Evolutionary conservation across 352 stramenopile species (phyloP).

Genomic region (Pythium insidiosum): DNA sequence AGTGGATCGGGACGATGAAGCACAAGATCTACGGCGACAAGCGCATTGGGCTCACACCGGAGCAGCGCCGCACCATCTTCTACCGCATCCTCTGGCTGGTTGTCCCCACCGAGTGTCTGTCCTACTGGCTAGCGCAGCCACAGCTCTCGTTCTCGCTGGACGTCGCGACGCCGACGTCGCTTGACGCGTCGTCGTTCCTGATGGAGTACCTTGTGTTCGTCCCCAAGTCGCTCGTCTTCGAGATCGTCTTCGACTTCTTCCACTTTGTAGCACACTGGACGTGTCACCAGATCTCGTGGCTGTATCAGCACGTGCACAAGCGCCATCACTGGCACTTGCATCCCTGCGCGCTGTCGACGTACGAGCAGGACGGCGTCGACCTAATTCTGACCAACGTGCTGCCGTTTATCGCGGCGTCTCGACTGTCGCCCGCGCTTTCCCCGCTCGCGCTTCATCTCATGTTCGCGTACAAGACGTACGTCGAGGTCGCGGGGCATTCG

Average conservation of each 20-base stretch:
- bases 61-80: slow-evolving; percentile 43
- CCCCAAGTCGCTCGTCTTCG: slow-evolving; percentile 78
- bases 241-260: slow-evolving; percentile 83
- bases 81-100: slow-evolving; percentile 53
- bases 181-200: slow-evolving; percentile 14
- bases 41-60: slow-evolving; percentile 28
- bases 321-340: slow-evolving; percentile 73
- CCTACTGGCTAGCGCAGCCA: slow-evolving; percentile 35
- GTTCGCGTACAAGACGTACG: slow-evolving; percentile 87
- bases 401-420: slow-evolving; percentile 47
- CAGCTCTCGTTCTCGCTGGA: neutral
- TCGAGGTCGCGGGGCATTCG: slow-evolving; percentile 80
- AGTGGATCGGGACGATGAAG: slow-evolving; percentile 75
- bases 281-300: slow-evolving; percentile 53
- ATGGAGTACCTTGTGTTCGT: slow-evolving; percentile 56
- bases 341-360: slow-evolving; percentile 72
- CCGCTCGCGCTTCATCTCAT: slow-evolving; percentile 61
- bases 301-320: slow-evolving; percentile 82
- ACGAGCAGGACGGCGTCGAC: slow-evolving; percentile 75
- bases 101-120: slow-evolving; percentile 61
- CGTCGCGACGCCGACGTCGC: neutral
- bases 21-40: slow-evolving; percentile 54
- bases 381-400: slow-evolving; percentile 71
- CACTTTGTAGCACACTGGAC: slow-evolving; percentile 74
- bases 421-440: slow-evolving; percentile 36